Conservation (phyloP, 768 basidiomycete genomes). For the Rubroboletus satanas region DNA sequence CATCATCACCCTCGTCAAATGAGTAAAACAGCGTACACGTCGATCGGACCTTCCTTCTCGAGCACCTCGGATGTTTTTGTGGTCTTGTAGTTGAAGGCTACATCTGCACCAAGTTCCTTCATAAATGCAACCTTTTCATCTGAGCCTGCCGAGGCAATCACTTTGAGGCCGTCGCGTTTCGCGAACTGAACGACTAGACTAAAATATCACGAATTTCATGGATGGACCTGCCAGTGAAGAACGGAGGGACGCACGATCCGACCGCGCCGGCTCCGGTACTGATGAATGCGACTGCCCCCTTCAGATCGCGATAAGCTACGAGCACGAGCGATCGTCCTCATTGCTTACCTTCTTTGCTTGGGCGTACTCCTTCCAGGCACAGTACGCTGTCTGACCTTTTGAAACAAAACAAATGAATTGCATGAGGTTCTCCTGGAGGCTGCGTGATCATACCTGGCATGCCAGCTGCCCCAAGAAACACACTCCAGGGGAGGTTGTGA, state of each 20-base stretch:
- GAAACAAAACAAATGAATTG: background rate
- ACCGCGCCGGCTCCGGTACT: slow-evolving; percentile 46
- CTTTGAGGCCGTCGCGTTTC: slow-evolving; percentile 50
- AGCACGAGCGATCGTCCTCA: no score
- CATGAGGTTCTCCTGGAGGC: slow-evolving; percentile 3
- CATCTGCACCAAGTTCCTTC: slow-evolving; percentile 57
- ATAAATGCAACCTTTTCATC: slow-evolving; percentile 68
- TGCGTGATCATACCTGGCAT: slow-evolving; percentile 20
- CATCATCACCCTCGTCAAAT: background rate
- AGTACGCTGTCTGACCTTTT: slow-evolving; percentile 26
- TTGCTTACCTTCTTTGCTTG: slow-evolving; percentile 24
- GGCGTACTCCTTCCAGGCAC: slow-evolving; percentile 17
- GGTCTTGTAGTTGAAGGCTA: slow-evolving; percentile 74
- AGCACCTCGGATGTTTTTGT: slow-evolving; percentile 49
- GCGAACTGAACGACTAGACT: slow-evolving; percentile 50
- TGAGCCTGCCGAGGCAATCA: slow-evolving; percentile 67
- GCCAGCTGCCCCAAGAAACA: slow-evolving; percentile 31
- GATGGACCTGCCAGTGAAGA: background rate
- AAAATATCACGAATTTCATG: background rate
- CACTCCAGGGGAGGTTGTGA: slow-evolving; percentile 29
- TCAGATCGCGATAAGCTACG: background rate
- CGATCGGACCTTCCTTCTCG: slow-evolving; percentile 51
- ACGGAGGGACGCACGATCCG: slow-evolving; percentile 45
- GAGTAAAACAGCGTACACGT: slow-evolving; percentile 35
- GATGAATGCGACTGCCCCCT: slow-evolving; percentile 51